Base-by-base conservation (phyloP, 1,284 basidiomycete genomes). In the Tylopilus sp. region DNA sequence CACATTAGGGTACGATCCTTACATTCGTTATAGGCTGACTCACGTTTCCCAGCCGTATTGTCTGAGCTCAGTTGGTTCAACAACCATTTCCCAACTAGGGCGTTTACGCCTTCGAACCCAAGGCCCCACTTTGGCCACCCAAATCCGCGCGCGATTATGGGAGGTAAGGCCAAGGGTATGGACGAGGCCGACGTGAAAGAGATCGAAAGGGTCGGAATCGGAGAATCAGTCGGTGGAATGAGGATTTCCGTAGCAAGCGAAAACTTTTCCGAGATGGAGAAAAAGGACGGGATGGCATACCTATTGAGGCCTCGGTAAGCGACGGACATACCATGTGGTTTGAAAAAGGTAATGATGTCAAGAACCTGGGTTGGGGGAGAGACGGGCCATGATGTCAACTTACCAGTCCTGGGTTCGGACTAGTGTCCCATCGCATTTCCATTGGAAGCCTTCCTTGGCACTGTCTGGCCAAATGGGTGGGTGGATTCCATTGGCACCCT, bases 361-460 rank as follows among this genome's bases (percentile, higher is more conserved):
- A 37, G 19, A 40, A 13, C 41, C 9, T 35, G 45, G 39, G 25
- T 41, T 34, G 19, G 36, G 37, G 39, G 34, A 45, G 34, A 29
- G 34, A 21, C 13, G 31, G 41, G 18, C 18, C 41, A 44, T 26
- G 46, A 42, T 38, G 37, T 15, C 11, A 23, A 67, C 81, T 46
- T 59, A 90, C 92, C 92, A 94, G 64, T 94, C 92, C 45, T 92
- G 87, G 3, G 78, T 89, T 50, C 79, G 75, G 9, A 93, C 82
- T 21, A 77, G 65, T 0, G 81, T 88, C 37, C 77, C 74, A 53
- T 82, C 81, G 57, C 83, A 81, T 44, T 81, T 73, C 88, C 89
- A 93, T 30, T 76, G 72, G 63, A 93, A 95, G 0, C 82, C 87
- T 4, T 75, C 69, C 56, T 77, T 80, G 41, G 67, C 71, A 58